phyloP scores from a whole-genome alignment of 139 green algal genomes.

The Picochlorum sp. region DNA sequence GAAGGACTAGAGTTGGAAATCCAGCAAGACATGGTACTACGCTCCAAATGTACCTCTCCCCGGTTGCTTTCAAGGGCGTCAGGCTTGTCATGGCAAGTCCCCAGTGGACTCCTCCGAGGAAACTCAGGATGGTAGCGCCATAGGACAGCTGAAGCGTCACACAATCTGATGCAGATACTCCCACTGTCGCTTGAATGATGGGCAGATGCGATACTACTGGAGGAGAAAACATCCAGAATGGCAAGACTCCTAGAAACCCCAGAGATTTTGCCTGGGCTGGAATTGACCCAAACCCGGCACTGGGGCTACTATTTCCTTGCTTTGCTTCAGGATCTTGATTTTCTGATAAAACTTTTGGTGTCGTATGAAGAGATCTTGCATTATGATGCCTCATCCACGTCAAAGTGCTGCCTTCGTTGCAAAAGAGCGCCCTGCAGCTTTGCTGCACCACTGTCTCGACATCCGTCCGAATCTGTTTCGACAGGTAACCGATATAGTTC shows the following conservation, averaged over 20 bases:
- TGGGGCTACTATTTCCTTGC: too few relatives aligned
- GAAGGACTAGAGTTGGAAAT: constrained; percentile 61
- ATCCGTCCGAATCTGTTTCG: too few relatives aligned
- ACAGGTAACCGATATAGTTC: too few relatives aligned
- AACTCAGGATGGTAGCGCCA: constrained; percentile 70
- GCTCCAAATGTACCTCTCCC: constrained; percentile 64
- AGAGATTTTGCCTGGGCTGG: constrained; percentile 8
- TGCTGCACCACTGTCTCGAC: too few relatives aligned
- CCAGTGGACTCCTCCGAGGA: constrained; percentile 89
- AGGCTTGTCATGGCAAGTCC: constrained; percentile 58
- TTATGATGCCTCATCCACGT: too few relatives aligned
- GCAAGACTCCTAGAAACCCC: constrained; percentile 3
- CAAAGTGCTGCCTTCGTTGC: too few relatives aligned
- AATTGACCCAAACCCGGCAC: too few relatives aligned
- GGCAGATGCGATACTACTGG: background rate
- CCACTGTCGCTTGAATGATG: background rate
- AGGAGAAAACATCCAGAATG: constrained; percentile 5
- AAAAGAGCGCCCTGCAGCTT: too few relatives aligned
- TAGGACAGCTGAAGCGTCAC: constrained; percentile 56
- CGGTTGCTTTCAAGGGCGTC: constrained; percentile 4
- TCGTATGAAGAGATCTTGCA: too few relatives aligned
- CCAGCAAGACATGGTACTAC: constrained; percentile 72
- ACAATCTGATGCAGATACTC: background rate
- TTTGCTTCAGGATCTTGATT: too few relatives aligned
- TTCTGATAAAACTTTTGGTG: too few relatives aligned